Percentiles rank a stretch among this genome's conserved stretches.
phyloP scores from a whole-genome alignment of 225 moss, liverwort and hornwort genomes.

The Antitrichia curtipendula region DNA sequence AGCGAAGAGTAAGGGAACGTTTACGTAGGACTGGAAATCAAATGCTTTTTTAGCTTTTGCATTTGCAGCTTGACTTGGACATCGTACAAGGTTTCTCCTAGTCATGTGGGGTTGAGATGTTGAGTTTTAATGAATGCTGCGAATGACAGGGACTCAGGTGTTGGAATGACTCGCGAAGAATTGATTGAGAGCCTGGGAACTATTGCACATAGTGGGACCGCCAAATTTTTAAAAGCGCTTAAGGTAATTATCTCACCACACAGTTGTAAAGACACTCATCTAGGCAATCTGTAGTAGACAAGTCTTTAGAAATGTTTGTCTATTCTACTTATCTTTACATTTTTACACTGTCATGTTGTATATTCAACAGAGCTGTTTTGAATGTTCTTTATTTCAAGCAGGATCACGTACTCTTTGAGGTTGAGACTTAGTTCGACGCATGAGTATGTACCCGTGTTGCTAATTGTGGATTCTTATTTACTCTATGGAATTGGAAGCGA shows the following conservation, averaged over 20 bases:
- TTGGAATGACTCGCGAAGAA: constrained; percentile 94
- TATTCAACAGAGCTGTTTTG: not conserved
- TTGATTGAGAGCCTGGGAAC: constrained; percentile 82
- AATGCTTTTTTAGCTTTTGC: not conserved
- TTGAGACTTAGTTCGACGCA: not conserved
- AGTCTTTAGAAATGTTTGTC: not conserved
- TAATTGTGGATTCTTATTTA: not conserved
- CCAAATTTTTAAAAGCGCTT: constrained; percentile 77
- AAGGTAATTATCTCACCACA: constrained; percentile 35
- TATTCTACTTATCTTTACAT: not conserved
- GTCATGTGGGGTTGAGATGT: not conserved
- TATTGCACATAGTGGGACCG: constrained; percentile 97
- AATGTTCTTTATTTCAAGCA: not conserved
- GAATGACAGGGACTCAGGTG: constrained; percentile 62
- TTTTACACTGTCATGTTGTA: not conserved
- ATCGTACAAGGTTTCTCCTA: not conserved
- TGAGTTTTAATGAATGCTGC: not conserved
- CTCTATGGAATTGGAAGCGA: not conserved
- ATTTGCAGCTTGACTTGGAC: not conserved
- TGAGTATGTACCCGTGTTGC: not conserved
- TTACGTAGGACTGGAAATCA: not conserved
- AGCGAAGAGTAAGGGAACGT: not conserved
- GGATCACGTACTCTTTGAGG: not conserved
- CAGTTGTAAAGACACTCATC: not conserved
- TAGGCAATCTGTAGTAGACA: not conserved